Evolutionary conservation across 2,329 filamentous ascomycete genomes (phyloP).

Genomic region (Mollisiaceae sp.): DNA sequence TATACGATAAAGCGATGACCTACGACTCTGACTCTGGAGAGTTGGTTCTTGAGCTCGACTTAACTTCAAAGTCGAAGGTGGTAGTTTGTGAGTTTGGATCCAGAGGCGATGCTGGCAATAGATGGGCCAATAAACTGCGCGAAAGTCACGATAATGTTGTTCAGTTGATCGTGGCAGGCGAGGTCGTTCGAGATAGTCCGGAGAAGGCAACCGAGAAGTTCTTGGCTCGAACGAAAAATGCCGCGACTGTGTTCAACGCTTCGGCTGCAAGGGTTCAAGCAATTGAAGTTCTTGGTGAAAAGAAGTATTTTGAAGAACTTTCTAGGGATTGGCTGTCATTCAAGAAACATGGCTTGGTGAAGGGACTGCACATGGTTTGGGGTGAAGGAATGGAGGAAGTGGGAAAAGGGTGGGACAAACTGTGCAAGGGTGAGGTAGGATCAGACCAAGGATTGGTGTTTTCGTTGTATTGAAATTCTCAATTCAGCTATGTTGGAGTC

Average conservation of each 20-base stretch:
- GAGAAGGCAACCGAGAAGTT: slow-evolving; percentile 25
- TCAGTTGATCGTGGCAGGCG: slow-evolving; percentile 26
- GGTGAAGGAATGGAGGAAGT: slow-evolving; percentile 34
- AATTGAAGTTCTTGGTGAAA: slow-evolving; percentile 23
- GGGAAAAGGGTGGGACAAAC: slow-evolving; percentile 32
- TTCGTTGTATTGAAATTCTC: not conserved
- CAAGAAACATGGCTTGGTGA: slow-evolving; percentile 25
- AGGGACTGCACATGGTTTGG: slow-evolving; percentile 31
- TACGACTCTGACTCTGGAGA: slow-evolving; percentile 29
- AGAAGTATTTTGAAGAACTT: slow-evolving; percentile 30
- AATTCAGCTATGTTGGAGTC: not conserved
- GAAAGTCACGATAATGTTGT: slow-evolving; percentile 21
- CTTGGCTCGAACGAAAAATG: slow-evolving; percentile 7
- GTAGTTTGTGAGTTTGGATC: slow-evolving; percentile 34
- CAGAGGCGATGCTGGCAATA: slow-evolving; percentile 27
- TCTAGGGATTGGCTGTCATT: slow-evolving; percentile 20
- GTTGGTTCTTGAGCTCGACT: slow-evolving; percentile 22
- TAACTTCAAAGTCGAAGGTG: slow-evolving; percentile 30
- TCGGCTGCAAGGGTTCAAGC: slow-evolving; percentile 27
- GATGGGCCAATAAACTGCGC: slow-evolving; percentile 28
- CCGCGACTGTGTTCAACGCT: slow-evolving; percentile 27
- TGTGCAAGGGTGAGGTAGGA: slow-evolving; percentile 31
- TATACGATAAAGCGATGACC: slow-evolving; percentile 32
- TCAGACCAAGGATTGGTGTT: slow-evolving; percentile 33
- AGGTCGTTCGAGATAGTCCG: slow-evolving; percentile 25